Evolutionary conservation across 352 stramenopile genomes (phyloP), one percentile per base, ranked within the genome.

Genomic region (Phytophthora aleatoria): DNA sequence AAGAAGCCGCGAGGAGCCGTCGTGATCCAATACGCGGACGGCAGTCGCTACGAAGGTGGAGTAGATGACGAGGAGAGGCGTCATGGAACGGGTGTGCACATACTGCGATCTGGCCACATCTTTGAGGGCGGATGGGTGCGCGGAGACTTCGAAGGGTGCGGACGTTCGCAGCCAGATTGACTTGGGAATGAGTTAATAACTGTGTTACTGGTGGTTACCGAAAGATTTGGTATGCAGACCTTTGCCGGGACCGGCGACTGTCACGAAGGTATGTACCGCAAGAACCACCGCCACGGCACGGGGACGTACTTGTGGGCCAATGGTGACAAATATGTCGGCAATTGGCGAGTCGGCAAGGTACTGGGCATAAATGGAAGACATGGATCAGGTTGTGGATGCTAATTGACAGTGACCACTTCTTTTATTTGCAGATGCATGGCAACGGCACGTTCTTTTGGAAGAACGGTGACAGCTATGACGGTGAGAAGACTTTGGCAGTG

Each of bases 261-360:
- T 15, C 87, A 96, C 38, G 89, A 97, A 81, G 87, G 87, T 8
- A 87, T 94, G 65, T 97, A 95, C 66, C 72, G 88, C 48, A 94
- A 93, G 61, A 91, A 89, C 61, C 81, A 91, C 51, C 84, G 89
- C 27, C 84, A 97, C 58, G 89, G 89, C 20, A 80, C 78, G 51
- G 87, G 87, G 15, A 95, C 87, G 43, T 97, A 94, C 50, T 69
- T 95, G 42, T 97, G 89, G 89, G 70, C 85, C 2, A 97, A 97
- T 61, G 89, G 89, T 1, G 89, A 97, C 73, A 95, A 94, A 63
- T 97, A 95, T 64, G 77, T 95, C 13, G 89, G 89, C 7, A 81
- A 94, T 64, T 97, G 86, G 74, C 81, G 83, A 41, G 74, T 87
- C 15, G 86, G 86, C 47, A 91, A 91, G 76, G 86, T 91, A 58